Percentiles rank a stretch among this genome's conserved stretches.
phyloP scores from a whole-genome alignment of 768 basidiomycete genomes.

The Lanmaoa rubissima region DNA sequence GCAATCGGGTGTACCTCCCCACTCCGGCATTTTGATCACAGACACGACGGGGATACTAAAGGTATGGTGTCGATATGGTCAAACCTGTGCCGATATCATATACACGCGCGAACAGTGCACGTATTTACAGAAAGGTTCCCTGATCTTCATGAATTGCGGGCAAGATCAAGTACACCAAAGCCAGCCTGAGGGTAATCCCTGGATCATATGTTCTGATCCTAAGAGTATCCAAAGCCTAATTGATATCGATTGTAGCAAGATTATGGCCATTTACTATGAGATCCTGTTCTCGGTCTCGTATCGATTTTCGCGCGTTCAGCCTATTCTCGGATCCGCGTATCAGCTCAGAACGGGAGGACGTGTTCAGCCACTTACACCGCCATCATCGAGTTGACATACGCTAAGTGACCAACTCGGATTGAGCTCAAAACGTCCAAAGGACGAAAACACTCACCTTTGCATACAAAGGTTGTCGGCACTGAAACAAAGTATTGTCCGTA shows the following conservation, averaged over 20 bases:
- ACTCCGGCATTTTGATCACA: no score
- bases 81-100: no score
- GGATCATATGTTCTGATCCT: no score
- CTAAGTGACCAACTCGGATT: neutral
- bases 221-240: constrained; percentile 32
- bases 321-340: neutral
- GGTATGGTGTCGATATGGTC: no score
- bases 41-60: no score
- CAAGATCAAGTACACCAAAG: no score
- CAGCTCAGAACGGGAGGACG: neutral
- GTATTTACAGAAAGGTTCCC: no score
- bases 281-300: constrained; percentile 2
- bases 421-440: neutral
- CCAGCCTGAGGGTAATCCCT: no score
- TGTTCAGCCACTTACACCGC: constrained; percentile 2
- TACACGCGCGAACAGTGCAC: no score
- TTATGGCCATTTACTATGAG: neutral
- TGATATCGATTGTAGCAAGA: constrained; percentile 4
- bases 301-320: constrained; percentile 10
- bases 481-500: neutral
- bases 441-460: neutral
- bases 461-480: constrained; percentile 1
- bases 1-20: no score
- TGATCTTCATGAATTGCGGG: no score
- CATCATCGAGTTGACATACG: constrained; percentile 13